Evolutionary conservation across 495 filamentous ascomycete species (phyloP).

Genomic region (Podospora pseudoanserina): DNA sequence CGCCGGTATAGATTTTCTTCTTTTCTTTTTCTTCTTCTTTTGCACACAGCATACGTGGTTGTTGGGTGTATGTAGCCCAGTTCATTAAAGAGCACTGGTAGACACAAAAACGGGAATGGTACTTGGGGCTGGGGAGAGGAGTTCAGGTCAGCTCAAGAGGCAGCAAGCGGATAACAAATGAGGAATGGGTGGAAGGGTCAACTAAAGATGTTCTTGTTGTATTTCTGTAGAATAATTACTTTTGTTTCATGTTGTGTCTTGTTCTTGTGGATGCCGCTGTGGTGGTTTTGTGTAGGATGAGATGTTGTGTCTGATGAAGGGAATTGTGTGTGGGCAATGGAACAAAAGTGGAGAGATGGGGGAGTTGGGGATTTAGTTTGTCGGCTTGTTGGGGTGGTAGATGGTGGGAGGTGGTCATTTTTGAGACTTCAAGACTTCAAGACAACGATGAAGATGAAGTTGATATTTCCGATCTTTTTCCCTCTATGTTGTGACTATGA

Average conservation of each 20-base stretch:
- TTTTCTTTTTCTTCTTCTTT: background rate
- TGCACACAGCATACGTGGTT: background rate
- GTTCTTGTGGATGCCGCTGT: background rate
- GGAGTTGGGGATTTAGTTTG: too few species aligned
- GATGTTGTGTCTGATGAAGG: too few species aligned
- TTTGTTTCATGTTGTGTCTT: background rate
- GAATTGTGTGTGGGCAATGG: too few species aligned
- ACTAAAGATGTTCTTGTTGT: constrained; percentile 9
- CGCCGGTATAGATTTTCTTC: background rate
- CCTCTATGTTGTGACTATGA: too few species aligned
- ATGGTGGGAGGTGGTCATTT: too few species aligned
- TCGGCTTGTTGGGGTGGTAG: too few species aligned
- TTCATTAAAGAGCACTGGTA: background rate
- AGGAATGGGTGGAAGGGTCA: background rate
- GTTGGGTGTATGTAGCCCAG: background rate
- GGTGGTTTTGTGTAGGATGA: background rate
- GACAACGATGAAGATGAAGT: too few species aligned
- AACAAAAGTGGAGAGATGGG: too few species aligned
- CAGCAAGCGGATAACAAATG: background rate
- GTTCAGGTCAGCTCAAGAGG: background rate
- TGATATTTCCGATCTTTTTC: too few species aligned
- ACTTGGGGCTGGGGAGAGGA: background rate
- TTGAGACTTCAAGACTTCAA: too few species aligned
- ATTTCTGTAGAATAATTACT: background rate
- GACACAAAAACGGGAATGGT: background rate